Base-by-base conservation (phyloP, 2,329 filamentous ascomycete species). In the Neonectria coccinea region DNA sequence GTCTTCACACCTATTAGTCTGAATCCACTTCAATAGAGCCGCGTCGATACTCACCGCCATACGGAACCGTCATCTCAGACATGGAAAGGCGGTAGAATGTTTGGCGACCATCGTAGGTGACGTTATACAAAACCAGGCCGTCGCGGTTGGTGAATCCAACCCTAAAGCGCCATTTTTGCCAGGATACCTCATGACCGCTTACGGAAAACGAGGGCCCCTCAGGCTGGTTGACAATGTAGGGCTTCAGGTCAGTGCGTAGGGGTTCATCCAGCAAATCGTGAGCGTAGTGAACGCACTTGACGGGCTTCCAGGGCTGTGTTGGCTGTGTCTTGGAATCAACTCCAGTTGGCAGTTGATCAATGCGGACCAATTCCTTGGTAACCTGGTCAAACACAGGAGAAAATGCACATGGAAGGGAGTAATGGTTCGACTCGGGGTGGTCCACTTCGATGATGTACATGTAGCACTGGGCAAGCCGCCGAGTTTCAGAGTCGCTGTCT, bases 111-210 rank as follows among this genome's bases (percentile, higher is more conserved):
- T 54, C 63, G 27, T 65, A 65, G 4, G 82, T 82, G 4, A 91
- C 79, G 67, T 91, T 87, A 71, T 91, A 88, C 1, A 91, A 80
- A 2, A 88, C 86, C 11, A 86, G 84, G 31, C 88, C 88, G 75
- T 91, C 89, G 4, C 88, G 80, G 56, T 84, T 82, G 78, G 89
- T 90, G 79, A 89, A 90, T n/a, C 85, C 85, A 11, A 91, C 87
- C 52, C 88, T 81, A 78, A 91, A 89, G 14, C 84, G 81, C 88
- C 88, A 90, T 58, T 77, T 77, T 62, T 77, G 75, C 75, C 76
- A 78, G 22, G 56, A 59, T 47, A 77, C 68, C 6, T 71, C 67
- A n/a, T 71, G 69, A 33, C 75, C 75, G 6, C 58, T 48, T 2
- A 65, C 41, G 3, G 22, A 41, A 33, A 65, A 65, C 1, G 63